Conservation (phyloP, 495 filamentous ascomycete genomes). For the Chaetomium fimeti region DNA sequence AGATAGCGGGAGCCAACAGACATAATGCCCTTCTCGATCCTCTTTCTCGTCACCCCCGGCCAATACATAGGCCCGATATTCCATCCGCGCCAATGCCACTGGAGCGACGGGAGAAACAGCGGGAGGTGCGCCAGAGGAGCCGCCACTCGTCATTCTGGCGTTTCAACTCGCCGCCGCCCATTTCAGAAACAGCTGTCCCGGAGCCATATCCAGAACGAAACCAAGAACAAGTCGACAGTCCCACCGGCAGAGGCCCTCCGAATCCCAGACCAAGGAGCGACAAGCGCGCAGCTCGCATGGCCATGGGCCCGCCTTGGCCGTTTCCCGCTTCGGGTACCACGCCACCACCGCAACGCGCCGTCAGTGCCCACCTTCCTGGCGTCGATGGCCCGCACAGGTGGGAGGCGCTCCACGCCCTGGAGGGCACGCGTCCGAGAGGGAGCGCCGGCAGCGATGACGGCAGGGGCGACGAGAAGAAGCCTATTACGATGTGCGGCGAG, state of each 20-base stretch:
- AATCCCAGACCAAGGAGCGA: not conserved
- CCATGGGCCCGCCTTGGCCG: not conserved
- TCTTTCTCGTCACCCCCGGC: not conserved
- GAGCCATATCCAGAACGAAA: not conserved
- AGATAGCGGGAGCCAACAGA: not conserved
- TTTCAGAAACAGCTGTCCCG: not conserved
- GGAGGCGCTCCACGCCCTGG: not conserved
- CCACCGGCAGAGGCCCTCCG: not conserved
- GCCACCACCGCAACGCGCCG: not conserved
- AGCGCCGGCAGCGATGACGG: not conserved
- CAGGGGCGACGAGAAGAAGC: not conserved
- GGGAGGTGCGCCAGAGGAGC: not conserved
- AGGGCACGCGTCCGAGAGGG: not conserved
- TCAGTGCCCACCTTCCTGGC: not conserved
- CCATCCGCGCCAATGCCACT: not conserved
- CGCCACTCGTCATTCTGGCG: conserved; percentile 1
- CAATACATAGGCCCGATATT: not conserved
- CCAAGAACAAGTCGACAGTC: too few species aligned
- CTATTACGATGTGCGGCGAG: conserved; percentile 11
- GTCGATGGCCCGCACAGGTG: not conserved
- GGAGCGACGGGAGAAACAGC: not conserved
- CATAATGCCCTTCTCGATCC: not conserved
- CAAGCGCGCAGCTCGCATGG: not conserved
- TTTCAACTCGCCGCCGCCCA: not conserved
- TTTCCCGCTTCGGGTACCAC: not conserved